Percentiles rank a stretch among this genome's conserved stretches.
phyloP scores from a whole-genome alignment of 768 basidiomycete species.

The Trametes elegans region DNA sequence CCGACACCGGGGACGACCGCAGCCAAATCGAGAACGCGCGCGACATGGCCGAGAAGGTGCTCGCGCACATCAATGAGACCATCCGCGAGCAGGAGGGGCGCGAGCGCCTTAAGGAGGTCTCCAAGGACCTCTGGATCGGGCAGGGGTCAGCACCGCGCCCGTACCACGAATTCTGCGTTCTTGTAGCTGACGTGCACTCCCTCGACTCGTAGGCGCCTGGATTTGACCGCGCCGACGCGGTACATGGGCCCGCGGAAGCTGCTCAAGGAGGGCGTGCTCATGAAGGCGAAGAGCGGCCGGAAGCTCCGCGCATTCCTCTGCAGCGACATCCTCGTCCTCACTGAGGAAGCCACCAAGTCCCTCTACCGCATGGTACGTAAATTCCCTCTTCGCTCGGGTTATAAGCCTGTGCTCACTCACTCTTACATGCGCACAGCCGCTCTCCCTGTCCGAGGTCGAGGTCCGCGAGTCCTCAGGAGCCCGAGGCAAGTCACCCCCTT shows the following conservation, averaged over 20 bases:
- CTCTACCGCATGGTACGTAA: conserved; percentile 81
- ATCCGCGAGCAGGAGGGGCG: conserved; percentile 81
- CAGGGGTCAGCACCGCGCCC: conserved; percentile 53
- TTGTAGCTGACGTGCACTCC: background rate
- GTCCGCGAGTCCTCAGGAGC: conserved; percentile 51
- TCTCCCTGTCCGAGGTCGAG: conserved; percentile 65
- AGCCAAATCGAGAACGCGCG: conserved; percentile 53
- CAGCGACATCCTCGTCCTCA: conserved; percentile 85
- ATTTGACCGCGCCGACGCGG: conserved; percentile 88
- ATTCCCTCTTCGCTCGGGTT: background rate
- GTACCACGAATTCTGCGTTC: background rate
- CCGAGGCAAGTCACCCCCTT: conserved; percentile 52
- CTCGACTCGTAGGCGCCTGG: conserved; percentile 54
- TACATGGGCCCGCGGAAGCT: conserved; percentile 79
- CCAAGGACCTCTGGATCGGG: conserved; percentile 83
- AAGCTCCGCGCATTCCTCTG: conserved; percentile 79
- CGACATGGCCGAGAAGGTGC: conserved; percentile 64
- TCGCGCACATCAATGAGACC: conserved; percentile 83
- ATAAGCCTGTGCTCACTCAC: background rate
- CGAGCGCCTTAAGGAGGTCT: conserved; percentile 72
- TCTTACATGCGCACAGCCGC: conserved; percentile 58
- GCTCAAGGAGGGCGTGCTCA: conserved; percentile 72
- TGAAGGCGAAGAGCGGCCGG: conserved; percentile 82
- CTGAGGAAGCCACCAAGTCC: conserved; percentile 65
- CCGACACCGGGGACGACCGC: conserved; percentile 64